Evolutionary conservation across 129 eudicot genomes (phyloP).

Genomic region (Mikania micrantha): DNA sequence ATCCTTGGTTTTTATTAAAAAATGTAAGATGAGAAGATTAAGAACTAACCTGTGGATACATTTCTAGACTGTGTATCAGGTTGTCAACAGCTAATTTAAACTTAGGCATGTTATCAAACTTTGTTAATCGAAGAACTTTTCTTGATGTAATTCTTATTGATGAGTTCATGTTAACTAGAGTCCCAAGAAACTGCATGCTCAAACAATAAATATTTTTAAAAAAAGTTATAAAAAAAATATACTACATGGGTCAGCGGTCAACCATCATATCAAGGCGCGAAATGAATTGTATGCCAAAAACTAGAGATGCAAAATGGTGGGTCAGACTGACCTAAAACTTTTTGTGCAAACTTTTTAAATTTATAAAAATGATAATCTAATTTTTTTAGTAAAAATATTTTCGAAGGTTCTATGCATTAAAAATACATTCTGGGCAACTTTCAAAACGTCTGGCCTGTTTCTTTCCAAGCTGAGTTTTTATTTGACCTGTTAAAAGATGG

Average conservation of each 20-base stretch:
- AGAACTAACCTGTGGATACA: constrained; percentile 57
- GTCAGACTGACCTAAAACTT: background rate
- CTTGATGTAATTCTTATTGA: constrained; percentile 64
- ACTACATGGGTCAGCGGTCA: background rate
- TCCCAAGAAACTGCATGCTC: constrained; percentile 57
- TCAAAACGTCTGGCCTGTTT: background rate
- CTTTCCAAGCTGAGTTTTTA: background rate
- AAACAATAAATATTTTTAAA: background rate
- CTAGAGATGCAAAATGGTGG: background rate
- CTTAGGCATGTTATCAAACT: constrained; percentile 35
- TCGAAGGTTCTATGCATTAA: background rate
- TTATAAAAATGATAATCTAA: background rate
- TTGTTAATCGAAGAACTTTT: constrained; percentile 47
- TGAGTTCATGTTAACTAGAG: constrained; percentile 46
- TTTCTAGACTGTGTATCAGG: constrained; percentile 50
- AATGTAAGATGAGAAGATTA: background rate
- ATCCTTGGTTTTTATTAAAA: background rate
- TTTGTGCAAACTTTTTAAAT: background rate
- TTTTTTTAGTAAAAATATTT: background rate
- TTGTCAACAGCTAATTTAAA: constrained; percentile 42
- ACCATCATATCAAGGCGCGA: background rate
- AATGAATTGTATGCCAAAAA: background rate
- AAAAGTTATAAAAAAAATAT: no score
- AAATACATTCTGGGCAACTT: background rate
- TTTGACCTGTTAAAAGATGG: background rate